Evolutionary conservation across 441 rosid species (phyloP).

Genomic region (Viola pubescens): DNA sequence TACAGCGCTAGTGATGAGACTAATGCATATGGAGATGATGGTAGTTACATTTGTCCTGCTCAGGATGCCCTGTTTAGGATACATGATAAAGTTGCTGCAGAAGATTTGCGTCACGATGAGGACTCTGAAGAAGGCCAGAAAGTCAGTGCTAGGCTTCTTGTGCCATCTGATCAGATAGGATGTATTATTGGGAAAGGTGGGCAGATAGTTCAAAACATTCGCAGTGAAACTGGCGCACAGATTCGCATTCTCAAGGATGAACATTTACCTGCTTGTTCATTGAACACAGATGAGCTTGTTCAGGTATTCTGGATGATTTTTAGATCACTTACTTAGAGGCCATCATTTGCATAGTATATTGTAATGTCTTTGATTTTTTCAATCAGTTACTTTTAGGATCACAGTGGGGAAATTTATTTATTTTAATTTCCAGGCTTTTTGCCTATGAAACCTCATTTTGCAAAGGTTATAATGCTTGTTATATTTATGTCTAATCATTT

Average conservation of each 20-base stretch:
- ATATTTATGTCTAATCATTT: no score
- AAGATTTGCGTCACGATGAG: conserved; percentile 53
- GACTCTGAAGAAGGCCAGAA: conserved; percentile 49
- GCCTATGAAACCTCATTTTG: no score
- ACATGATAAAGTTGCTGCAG: conserved; percentile 74
- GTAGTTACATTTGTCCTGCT: conserved; percentile 61
- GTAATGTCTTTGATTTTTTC: neutral
- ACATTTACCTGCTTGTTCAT: conserved; percentile 79
- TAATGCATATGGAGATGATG: conserved; percentile 53
- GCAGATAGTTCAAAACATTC: conserved; percentile 74
- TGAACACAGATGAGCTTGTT: conserved; percentile 84
- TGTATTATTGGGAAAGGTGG: conserved; percentile 97
- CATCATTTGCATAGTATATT: neutral
- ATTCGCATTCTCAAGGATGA: conserved; percentile 89
- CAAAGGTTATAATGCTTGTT: no score
- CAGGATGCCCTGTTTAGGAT: conserved; percentile 90
- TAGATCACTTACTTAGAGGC: neutral
- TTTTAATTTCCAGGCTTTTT: no score
- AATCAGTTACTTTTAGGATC: no score
- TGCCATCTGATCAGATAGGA: conserved; percentile 98
- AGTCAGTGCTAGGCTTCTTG: conserved; percentile 73
- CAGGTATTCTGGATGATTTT: conserved; percentile 43
- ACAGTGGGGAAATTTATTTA: no score
- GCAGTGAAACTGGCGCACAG: conserved; percentile 85
- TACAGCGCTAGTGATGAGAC: conserved; percentile 87